phyloP scores from a whole-genome alignment of 805 yeast species.

The Kodamaea fukazawae region DNA sequence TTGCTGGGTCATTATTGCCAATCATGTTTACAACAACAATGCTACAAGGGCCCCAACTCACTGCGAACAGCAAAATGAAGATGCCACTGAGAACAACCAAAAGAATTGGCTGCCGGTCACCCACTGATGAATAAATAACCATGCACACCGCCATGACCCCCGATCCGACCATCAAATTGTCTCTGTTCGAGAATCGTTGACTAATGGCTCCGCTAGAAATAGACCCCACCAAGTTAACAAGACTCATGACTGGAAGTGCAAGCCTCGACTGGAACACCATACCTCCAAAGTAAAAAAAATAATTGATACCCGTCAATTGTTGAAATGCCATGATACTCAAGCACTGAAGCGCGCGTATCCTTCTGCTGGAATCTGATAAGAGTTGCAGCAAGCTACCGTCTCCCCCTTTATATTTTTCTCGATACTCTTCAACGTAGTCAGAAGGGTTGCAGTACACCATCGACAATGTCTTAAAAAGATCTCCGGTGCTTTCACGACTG shows the following conservation, averaged over 20 bases:
- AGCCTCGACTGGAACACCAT: conserved; percentile 19
- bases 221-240: conserved; percentile 21
- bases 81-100: conserved; percentile 18
- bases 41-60: conserved; percentile 34
- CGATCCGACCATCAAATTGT: conserved; percentile 15
- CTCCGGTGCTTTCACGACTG: conserved; percentile 5
- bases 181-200: conserved; percentile 11
- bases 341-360: conserved; percentile 13
- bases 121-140: conserved; percentile 14
- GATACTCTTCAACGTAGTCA: neutral
- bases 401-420: neutral
- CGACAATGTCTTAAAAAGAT: neutral
- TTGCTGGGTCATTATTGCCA: conserved; percentile 20
- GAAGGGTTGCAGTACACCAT: neutral
- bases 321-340: conserved; percentile 29
- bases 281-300: conserved; percentile 31
- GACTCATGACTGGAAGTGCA: conserved; percentile 17
- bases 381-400: neutral
- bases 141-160: conserved; percentile 16
- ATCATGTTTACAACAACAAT: conserved; percentile 23
- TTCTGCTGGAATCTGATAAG: neutral
- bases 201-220: conserved; percentile 17
- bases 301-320: conserved; percentile 34
- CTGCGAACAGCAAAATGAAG: conserved; percentile 22
- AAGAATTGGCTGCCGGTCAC: conserved; percentile 10